Evolutionary conservation across 2,329 filamentous ascomycete species (phyloP).

Genomic region (Venturia pyrina): DNA sequence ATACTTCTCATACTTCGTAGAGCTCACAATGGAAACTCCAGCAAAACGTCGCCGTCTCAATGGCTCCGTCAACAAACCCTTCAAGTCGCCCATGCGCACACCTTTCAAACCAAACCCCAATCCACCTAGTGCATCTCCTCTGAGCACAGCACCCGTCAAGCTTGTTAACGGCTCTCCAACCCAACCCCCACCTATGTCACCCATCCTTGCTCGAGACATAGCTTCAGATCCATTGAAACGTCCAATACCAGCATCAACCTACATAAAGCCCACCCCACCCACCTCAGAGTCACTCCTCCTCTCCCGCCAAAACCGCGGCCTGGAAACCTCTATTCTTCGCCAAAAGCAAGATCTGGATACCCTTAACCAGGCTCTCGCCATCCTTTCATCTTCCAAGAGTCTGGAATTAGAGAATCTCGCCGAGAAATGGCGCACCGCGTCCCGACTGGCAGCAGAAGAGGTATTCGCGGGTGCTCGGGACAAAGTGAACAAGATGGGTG

Average conservation of each 20-base stretch:
- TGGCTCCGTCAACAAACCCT: constrained; percentile 54
- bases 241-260: neutral
- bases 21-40: constrained; percentile 28
- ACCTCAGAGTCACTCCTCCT: neutral
- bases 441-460: constrained; percentile 13
- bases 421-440: constrained; percentile 13
- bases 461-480: constrained; percentile 11
- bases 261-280: neutral
- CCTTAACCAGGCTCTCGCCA: constrained; percentile 6
- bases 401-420: constrained; percentile 11
- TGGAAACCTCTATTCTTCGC: constrained; percentile 15
- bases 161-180: neutral
- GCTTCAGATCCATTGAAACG: neutral
- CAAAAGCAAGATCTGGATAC: constrained; percentile 14
- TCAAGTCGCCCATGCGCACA: constrained; percentile 58
- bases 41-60: constrained; percentile 56
- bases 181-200: neutral
- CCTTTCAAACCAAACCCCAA: constrained; percentile 22
- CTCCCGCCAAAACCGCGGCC: neutral
- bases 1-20: neutral
- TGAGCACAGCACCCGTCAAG: neutral
- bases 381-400: neutral
- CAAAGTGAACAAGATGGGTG: constrained; percentile 13
- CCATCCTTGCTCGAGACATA: neutral
- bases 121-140: neutral